Evolutionary conservation across 2,329 filamentous ascomycete genomes (phyloP), one percentile per base, ranked within the genome.

Genomic region (Talaromyces sp.): DNA sequence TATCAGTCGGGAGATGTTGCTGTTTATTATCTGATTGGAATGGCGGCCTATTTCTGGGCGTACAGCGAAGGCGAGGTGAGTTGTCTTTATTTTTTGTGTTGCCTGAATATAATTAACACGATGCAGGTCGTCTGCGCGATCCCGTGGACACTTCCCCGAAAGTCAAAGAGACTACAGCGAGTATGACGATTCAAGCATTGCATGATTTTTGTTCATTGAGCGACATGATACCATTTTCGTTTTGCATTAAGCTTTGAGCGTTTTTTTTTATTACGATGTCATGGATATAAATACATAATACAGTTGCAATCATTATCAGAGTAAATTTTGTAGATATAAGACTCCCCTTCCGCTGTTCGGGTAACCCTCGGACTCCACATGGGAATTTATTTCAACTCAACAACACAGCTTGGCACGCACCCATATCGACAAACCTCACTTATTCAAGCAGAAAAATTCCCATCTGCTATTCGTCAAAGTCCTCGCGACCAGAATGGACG

Each of bases 11-110:
- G 93, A 29, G 96, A 99, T 73, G 83, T 93, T 2, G 95, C 91
- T 4, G 78, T 98, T 57, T 99, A 98, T 78, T 97, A 98, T 73
- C 73, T 96, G 27, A 84, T 97, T 64, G 93, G 89, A 21, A 87
- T 96, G 78, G 82, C 80, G 8, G 88, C 95, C 14, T 99, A 98
- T 76, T 96, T 98, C 70, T 97, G 93, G 93, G 95, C 91, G 1
- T 98, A 96, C 70, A 95, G 89, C 70, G 93, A 99, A 77, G 95
- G 95, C 77, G 95, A 99, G 88, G 93, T 96, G 77, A 72, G 89
- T 1, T 56, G 27, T 32, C 32, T 55, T 32, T n/a, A 3, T 26
- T 26, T 62, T 61, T 14, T 55, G 24, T 32, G 59, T 53, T 62
- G 8, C 7, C 13, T 46, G 61, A 60, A n/a, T 38, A 38, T 69